Base-by-base conservation (phyloP, 2,329 filamentous ascomycete species). In the Cladosporium austrohemisphaericum region DNA sequence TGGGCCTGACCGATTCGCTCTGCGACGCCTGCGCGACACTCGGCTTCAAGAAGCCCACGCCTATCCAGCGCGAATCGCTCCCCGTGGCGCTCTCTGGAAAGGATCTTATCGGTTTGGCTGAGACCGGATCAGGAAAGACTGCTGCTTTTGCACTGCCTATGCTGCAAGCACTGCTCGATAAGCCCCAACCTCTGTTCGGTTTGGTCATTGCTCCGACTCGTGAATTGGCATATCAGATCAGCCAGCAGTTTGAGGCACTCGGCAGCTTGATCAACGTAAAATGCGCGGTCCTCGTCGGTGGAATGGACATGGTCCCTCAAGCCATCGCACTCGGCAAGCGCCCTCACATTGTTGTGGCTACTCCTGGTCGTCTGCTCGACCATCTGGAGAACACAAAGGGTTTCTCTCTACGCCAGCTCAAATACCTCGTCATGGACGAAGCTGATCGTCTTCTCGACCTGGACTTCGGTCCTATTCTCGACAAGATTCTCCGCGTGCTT, bases 381-480 rank as follows among this genome's bases (percentile, higher is more conserved):
- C 93, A 98, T 60, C 74, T 97, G 7, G 90, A 97, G 66, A 95
- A 95, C 70, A 98, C 93, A 2, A 96, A 95, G 68, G 92, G 93
- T 9, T 97, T 98, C 70, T 91, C 86, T 1, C 73, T 97, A 41
- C 80, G 86, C 23, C 78, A 79, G 3, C 74, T 96, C 29, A 91
- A 91, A 63, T 95, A 92, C 64, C 75, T 97, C 3, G 91, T 96
- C 54, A 90, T 97, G 81, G 92, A 96, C 64, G 92, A 96, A 71
- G 92, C 92, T 19, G 92, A 97, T 67, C 78, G 91, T 51, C 77
- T 97, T 8, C 79, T 97, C 1, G 93, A 98, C 64, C 84, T 96
- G 66, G 91, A 96, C 67, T 97, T 97, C 59, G 91, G 91, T 0
- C 88, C 90, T 2, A 86, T 91, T 18, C 81, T 97, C 29, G 89